phyloP scores from a whole-genome alignment of 768 basidiomycete genomes.

The Crepidotus variabilis region DNA sequence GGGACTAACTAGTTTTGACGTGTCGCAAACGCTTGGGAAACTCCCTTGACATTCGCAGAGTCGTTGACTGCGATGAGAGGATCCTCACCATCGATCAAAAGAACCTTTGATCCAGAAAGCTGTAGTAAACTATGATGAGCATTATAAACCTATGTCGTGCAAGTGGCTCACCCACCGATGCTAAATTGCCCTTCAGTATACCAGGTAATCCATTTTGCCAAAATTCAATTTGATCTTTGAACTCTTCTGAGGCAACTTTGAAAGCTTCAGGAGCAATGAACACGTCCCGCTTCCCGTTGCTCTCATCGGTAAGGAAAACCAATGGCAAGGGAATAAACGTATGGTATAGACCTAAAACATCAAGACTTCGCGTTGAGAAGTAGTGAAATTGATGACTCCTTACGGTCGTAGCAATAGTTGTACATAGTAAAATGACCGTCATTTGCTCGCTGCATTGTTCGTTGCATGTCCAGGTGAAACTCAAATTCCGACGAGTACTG shows the following conservation, averaged over 20 bases:
- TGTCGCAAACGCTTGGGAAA: conserved; percentile 49
- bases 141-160: background rate
- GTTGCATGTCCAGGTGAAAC: conserved; percentile 51
- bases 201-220: conserved; percentile 52
- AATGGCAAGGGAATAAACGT: conserved; percentile 45
- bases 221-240: conserved; percentile 45
- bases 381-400: background rate
- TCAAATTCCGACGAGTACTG: conserved; percentile 49
- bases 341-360: conserved; percentile 27
- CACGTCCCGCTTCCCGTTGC: conserved; percentile 41
- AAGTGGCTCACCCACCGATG: conserved; percentile 28
- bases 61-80: conserved; percentile 49
- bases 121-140: conserved; percentile 4
- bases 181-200: conserved; percentile 41
- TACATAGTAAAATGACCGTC: conserved; percentile 48
- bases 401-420: conserved; percentile 5
- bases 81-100: conserved; percentile 46
- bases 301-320: conserved; percentile 36
- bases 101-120: conserved; percentile 51
- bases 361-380: conserved; percentile 25
- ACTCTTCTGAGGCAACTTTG: conserved; percentile 43
- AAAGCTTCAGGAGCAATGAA: conserved; percentile 56
- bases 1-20: conserved; percentile 41
- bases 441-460: conserved; percentile 50
- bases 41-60: conserved; percentile 46